phyloP scores from a whole-genome alignment of 805 yeast species.

The Starmera quercuum region DNA sequence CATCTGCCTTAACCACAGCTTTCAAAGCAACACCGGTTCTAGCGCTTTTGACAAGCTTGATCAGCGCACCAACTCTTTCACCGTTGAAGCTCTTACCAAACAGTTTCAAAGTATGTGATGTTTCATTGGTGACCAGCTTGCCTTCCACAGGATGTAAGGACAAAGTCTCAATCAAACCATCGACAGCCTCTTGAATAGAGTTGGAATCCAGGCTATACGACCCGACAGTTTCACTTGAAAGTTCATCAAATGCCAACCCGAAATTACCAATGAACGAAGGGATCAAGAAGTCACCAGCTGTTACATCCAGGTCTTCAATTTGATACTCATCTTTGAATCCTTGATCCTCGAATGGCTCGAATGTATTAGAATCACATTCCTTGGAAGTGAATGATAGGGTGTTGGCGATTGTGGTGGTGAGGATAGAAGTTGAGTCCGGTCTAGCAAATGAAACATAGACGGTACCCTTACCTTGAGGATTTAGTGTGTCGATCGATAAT shows the following conservation, averaged over 20 bases:
- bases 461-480: constrained; percentile 64
- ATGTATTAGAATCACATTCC: constrained; percentile 71
- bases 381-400: constrained; percentile 66
- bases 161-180: constrained; percentile 42
- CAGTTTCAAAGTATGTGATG: constrained; percentile 65
- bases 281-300: constrained; percentile 73
- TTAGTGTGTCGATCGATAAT: constrained; percentile 63
- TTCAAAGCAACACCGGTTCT: constrained; percentile 38
- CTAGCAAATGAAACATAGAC: constrained; percentile 72
- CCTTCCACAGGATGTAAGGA: constrained; percentile 72
- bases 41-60: constrained; percentile 35
- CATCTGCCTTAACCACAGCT: constrained; percentile 33
- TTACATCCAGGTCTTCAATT: constrained; percentile 68
- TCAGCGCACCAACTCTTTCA: constrained; percentile 34
- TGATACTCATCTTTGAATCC: constrained; percentile 94
- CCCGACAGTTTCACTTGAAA: constrained; percentile 52
- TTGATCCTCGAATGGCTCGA: constrained; percentile 55
- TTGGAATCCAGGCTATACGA: constrained; percentile 55
- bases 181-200: constrained; percentile 48
- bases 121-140: constrained; percentile 39
- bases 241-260: constrained; percentile 64
- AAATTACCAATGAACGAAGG: constrained; percentile 79
- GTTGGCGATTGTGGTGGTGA: constrained; percentile 49
- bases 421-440: constrained; percentile 38
- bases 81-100: constrained; percentile 62